Base-by-base conservation (phyloP, 257 asterid genomes). In the Solanum pimpinellifolium region DNA sequence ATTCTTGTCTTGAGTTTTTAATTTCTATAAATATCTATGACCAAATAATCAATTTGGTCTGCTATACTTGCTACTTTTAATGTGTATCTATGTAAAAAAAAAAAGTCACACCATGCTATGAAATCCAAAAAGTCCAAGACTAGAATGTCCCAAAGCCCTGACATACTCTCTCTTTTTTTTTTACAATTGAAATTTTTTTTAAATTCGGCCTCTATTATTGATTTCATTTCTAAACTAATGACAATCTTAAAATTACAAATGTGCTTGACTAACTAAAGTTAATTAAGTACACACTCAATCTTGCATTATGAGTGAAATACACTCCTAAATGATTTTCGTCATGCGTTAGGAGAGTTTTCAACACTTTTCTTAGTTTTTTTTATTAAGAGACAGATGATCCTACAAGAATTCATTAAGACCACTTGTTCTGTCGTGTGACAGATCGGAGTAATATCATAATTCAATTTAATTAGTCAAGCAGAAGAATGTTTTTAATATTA, bases 11-110 rank as follows among this genome's bases (percentile, higher is more conserved):
- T 39, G 37, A 70, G 29, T 66, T 81, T 72, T 87, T 3, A 47
- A 86, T 86, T 86, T 85, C 85, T 82, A 82, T 89, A 91, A 89
- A 91, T 85, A 90, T 86, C 90, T 90, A 83, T 62, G 73, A 47
- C 62, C 87, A 86, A 18, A 62, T 83, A 29, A 46, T 84, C 41
- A 37, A 46, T 46, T 68, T 62, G 76, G 21, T 25, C 31, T 52
- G 44, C 33, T 20, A n/a, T 56, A 56, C 12, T 8, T 47, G 16
- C 35, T 83, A 70, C 85, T 87, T 46, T 72, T 41, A 88, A 41
- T 59, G 33, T 7, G 66, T 56, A 56, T 56, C 65, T 56, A 56
- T 56, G 21, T 46, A 13, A 29, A 49, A 35, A 33, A 35, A 25
- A 35, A 25, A 47, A 37, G 62, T 25, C 31, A 33, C 21, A 33